Evolutionary conservation across 2,329 filamentous ascomycete species (phyloP).

Genomic region (Mycosphaerella sp.): DNA sequence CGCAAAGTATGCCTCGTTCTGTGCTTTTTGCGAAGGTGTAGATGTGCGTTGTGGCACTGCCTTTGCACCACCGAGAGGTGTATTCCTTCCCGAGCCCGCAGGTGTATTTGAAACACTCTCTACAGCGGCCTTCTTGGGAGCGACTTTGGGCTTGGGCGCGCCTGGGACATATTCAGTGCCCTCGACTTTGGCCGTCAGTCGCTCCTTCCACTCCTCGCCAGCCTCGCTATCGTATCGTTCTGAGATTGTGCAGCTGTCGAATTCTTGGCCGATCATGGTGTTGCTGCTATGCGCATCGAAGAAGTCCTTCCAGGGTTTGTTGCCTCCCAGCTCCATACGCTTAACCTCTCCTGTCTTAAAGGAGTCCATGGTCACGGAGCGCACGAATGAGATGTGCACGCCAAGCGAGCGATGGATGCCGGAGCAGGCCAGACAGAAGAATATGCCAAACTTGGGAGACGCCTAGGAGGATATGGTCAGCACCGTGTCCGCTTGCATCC

Average conservation of each 20-base stretch:
- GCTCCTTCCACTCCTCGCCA: constrained; percentile 93
- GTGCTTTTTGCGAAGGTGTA: constrained; percentile 45
- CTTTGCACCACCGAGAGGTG: constrained; percentile 19
- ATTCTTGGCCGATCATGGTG: constrained; percentile 46
- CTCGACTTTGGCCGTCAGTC: constrained; percentile 80
- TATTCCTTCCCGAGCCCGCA: constrained; percentile 25
- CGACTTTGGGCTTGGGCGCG: constrained; percentile 17
- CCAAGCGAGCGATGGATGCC: constrained; percentile 91
- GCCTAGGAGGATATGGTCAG: constrained; percentile 40
- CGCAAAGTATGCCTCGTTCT: constrained; percentile 87
- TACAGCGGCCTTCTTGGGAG: constrained; percentile 23
- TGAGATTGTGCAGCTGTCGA: constrained; percentile 83
- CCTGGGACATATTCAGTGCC: constrained; percentile 72
- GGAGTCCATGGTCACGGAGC: constrained; percentile 96
- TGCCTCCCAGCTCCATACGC: constrained; percentile 88
- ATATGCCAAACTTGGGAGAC: constrained; percentile 93
- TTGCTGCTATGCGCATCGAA: constrained; percentile 58
- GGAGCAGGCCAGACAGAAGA: constrained; percentile 95
- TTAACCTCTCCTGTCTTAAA: constrained; percentile 92
- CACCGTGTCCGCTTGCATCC: too few relatives aligned
- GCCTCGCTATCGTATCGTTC: constrained; percentile 85
- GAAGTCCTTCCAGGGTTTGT: constrained; percentile 78
- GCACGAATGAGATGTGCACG: constrained; percentile 97
- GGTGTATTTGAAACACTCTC: constrained; percentile 23
- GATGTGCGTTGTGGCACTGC: constrained; percentile 22